A percentile compares a stretch with the other conserved stretches of the same genome.
phyloP scores from a whole-genome alignment of 208 protist species.

The Sergeia podlipaevii region DNA sequence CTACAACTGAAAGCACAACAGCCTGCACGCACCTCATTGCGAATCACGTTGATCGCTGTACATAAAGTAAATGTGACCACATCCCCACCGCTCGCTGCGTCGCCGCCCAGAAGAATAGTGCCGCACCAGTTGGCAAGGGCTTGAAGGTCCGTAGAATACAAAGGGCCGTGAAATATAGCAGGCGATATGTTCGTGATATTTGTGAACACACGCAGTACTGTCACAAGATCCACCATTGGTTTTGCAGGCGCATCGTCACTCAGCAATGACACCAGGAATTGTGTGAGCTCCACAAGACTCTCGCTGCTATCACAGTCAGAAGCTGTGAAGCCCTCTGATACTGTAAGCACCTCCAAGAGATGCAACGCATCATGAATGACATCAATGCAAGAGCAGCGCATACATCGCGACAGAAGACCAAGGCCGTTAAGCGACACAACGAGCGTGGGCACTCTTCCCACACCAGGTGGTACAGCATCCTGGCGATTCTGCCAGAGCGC shows the following conservation, averaged over 20 bases:
- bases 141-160: background rate
- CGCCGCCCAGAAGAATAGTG: background rate
- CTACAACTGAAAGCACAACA: slow-evolving; percentile 9
- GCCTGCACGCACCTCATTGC: slow-evolving; percentile 32
- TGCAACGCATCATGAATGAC: slow-evolving; percentile 3
- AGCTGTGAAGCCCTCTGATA: slow-evolving; percentile 17
- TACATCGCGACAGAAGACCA: too few relatives aligned
- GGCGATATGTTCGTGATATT: slow-evolving; percentile 58
- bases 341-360: slow-evolving; percentile 46
- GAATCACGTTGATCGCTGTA: slow-evolving; percentile 71
- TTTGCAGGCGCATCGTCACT: too few relatives aligned
- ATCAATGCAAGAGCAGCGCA: slow-evolving; percentile 2
- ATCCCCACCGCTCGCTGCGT: slow-evolving; percentile 16
- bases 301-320: too few relatives aligned
- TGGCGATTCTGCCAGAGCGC: too few relatives aligned
- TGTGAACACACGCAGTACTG: slow-evolving; percentile 56
- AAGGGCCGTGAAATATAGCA: background rate
- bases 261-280: too few relatives aligned
- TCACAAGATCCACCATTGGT: background rate
- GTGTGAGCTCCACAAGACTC: too few relatives aligned
- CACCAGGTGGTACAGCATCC: too few relatives aligned
- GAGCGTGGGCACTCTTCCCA: too few relatives aligned
- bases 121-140: slow-evolving; percentile 8
- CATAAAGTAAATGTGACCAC: slow-evolving; percentile 53
- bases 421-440: too few relatives aligned